phyloP scores from a whole-genome alignment of 2,329 filamentous ascomycete genomes.

The Cytospora mali region DNA sequence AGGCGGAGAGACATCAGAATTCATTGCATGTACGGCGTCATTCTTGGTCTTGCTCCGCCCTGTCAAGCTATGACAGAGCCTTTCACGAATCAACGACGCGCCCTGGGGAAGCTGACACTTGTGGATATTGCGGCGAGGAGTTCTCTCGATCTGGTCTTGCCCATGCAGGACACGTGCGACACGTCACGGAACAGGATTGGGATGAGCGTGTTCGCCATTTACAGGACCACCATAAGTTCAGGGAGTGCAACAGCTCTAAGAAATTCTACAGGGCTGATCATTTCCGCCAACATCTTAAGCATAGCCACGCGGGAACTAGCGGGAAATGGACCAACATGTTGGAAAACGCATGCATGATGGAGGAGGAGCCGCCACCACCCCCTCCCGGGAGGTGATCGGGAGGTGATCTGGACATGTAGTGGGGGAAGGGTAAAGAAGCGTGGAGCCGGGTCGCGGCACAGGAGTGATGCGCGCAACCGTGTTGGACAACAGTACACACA shows the following conservation, averaged over 20 bases:
- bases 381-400: slow-evolving; percentile 33
- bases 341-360: slow-evolving; percentile 95
- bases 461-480: slow-evolving; percentile 6
- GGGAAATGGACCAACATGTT: slow-evolving; percentile 99
- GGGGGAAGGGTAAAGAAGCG: not conserved
- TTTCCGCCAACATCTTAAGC: slow-evolving; percentile 96
- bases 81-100: slow-evolving; percentile 79
- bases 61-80: slow-evolving; percentile 75
- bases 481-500: slow-evolving; percentile 5
- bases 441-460: slow-evolving; percentile 2
- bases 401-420: not conserved
- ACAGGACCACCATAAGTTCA: slow-evolving; percentile 91
- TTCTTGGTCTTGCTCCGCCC: slow-evolving; percentile 94
- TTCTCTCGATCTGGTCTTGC: slow-evolving; percentile 60
- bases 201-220: slow-evolving; percentile 83
- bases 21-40: slow-evolving; percentile 89
- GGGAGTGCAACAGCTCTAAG: slow-evolving; percentile 97
- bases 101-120: slow-evolving; percentile 73
- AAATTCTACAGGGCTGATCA: slow-evolving; percentile 98
- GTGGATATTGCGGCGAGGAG: slow-evolving; percentile 94
- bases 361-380: slow-evolving; percentile 68
- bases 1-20: slow-evolving; percentile 94
- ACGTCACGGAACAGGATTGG: slow-evolving; percentile 82
- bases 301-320: slow-evolving; percentile 93
- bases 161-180: slow-evolving; percentile 43